These are phyloP conservation scores for Aspergillus taichungensis DNA, from an alignment of 495 filamentous ascomycete species.

Conservation along the genomic window DNA sequence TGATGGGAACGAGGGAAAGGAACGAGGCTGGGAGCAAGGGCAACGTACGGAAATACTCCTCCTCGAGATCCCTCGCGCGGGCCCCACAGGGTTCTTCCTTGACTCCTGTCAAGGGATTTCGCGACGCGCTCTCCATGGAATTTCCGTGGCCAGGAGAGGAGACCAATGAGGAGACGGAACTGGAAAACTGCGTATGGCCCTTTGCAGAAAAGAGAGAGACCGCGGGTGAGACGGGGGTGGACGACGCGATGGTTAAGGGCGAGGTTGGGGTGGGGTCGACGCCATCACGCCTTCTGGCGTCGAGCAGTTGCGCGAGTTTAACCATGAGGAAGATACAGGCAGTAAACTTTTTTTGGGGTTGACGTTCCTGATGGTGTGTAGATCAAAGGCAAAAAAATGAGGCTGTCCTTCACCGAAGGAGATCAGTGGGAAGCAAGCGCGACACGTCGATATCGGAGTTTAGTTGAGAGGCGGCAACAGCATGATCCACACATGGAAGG, in stretches of 20 bases:
- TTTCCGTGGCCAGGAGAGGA: conserved; percentile 43
- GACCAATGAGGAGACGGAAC: conserved; percentile 53
- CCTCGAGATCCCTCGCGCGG: conserved; percentile 34
- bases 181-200: conserved; percentile 38
- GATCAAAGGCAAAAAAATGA: too few species aligned
- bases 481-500: too few species aligned
- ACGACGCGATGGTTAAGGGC: conserved; percentile 26
- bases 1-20: neutral
- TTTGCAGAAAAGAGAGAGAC: conserved; percentile 34
- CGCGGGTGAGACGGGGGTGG: conserved; percentile 36
- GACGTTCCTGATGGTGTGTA: too few species aligned
- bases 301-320: conserved; percentile 20
- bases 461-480: too few species aligned
- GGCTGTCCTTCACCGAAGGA: too few species aligned
- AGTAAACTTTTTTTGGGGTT: too few species aligned
- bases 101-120: conserved; percentile 42
- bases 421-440: too few species aligned
- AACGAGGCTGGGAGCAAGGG: conserved; percentile 13
- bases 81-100: conserved; percentile 41
- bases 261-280: conserved; percentile 17
- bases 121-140: conserved; percentile 40
- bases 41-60: conserved; percentile 38
- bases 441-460: too few species aligned
- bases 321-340: conserved; percentile 11
- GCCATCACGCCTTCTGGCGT: conserved; percentile 20